Evolutionary conservation across 441 rosid species (phyloP), one percentile per base, ranked within the genome.

Genomic region (Corymbia citriodora): DNA sequence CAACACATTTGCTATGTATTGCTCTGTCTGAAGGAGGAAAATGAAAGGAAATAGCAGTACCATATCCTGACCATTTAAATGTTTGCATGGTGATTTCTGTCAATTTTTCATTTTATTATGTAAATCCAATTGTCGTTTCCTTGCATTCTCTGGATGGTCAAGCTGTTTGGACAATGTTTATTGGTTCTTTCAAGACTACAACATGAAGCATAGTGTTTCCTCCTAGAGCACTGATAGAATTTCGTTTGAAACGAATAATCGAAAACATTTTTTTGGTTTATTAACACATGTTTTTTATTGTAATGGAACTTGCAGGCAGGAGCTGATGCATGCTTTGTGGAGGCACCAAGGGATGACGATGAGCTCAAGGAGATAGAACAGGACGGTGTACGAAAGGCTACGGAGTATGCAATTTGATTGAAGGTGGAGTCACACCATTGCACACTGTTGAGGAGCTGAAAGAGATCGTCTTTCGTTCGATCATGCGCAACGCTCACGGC

Each of bases 301-400:
- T 61, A 49, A 45, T 87, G 29, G 29, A 59, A 88, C 68, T 45
- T 50, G 87, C 92, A 89, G 96, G 96, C 96, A 2, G 94, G 96
- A 91, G 96, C 94, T 31, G 94, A 93, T 90, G 96, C 95, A 68
- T 92, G 91, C 89, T 95, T 94, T 92, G 96, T 93, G 23, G 95
- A 94, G 89, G 96, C 95, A 36, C 95, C 94, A 5, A 93, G 95
- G 90, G 93, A 93, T n/a, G 94, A 93, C 8, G 92, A 93, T 9
- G 95, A 94, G 92, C 92, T 93, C 27, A 94, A 90, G 91, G 95
- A 94, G 87, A 93, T 94, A 7, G 61, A 25, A 3, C 27, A 57
- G 95, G 94, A 50, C 88, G 81, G 23, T 90, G 87, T 11, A 93
- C 95, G 55, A 94, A 92, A 61, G 95, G 95, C 9, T 95, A 92